Conservation (phyloP, 495 filamentous ascomycete species). For the Cercophora scortea region DNA sequence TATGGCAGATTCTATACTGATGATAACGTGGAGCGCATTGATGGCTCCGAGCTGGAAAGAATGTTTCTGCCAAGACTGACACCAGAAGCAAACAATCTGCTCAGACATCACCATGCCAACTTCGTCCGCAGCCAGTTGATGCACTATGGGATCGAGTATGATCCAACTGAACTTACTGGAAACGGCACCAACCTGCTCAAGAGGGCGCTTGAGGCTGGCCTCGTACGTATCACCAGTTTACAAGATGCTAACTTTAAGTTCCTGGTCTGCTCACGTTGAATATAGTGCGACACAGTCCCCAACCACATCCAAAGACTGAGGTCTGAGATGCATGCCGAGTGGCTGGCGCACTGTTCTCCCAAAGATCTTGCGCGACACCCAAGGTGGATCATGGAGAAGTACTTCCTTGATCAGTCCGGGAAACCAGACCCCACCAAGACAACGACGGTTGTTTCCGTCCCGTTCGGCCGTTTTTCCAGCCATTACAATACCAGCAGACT, state of each 20-base stretch:
- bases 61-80: conserved; percentile 1
- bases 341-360: neutral
- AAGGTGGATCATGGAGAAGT: neutral
- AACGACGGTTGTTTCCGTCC: neutral
- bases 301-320: neutral
- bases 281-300: neutral
- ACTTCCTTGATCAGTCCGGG: neutral
- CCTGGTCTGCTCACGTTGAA: neutral
- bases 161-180: neutral
- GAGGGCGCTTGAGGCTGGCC: neutral
- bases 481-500: no score
- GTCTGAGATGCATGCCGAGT: conserved; percentile 1
- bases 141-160: conserved; percentile 1
- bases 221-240: neutral
- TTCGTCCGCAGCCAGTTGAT: neutral
- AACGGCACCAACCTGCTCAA: neutral
- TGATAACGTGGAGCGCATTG: neutral
- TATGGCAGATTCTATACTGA: neutral
- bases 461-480: no score
- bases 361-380: neutral
- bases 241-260: neutral
- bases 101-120: neutral
- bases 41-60: neutral
- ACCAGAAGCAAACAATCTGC: neutral
- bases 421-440: neutral